These are phyloP conservation scores for Ceratocystis variospora DNA, from an alignment of 2,329 filamentous ascomycete genomes.

Conservation along the genomic window DNA sequence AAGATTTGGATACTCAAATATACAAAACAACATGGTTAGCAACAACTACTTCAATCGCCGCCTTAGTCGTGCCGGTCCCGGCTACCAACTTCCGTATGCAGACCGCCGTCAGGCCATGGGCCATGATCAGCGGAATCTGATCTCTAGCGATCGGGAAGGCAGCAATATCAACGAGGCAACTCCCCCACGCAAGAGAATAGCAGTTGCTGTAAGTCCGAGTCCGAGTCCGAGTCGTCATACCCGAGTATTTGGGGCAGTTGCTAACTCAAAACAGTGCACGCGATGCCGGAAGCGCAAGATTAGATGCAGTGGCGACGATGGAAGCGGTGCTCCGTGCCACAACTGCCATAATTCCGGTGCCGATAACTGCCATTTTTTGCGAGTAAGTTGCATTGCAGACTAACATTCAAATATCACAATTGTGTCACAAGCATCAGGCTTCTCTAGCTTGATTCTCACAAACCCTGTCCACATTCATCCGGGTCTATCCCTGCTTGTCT, in stretches of 20 bases:
- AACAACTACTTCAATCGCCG: background rate
- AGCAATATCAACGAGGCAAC: slow-evolving; percentile 26
- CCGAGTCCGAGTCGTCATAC: no score
- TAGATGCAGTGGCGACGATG: slow-evolving; percentile 74
- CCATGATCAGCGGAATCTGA: slow-evolving; percentile 22
- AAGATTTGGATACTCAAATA: no score
- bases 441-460: background rate
- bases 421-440: background rate
- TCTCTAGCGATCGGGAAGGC: background rate
- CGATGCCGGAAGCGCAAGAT: slow-evolving; percentile 91
- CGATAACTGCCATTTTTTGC: slow-evolving; percentile 62
- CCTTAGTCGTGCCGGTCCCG: slow-evolving; percentile 28
- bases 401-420: background rate
- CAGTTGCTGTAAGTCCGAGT: slow-evolving; percentile 40
- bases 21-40: slow-evolving; percentile 18
- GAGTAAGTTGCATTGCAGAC: slow-evolving; percentile 39
- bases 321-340: slow-evolving; percentile 60
- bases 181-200: slow-evolving; percentile 43
- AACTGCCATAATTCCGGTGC: slow-evolving; percentile 68
- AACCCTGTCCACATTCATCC: background rate
- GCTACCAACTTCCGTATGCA: slow-evolving; percentile 26
- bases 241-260: background rate
- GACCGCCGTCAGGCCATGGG: slow-evolving; percentile 30
- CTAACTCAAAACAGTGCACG: slow-evolving; percentile 49
- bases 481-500: slow-evolving; percentile 4